Percentiles rank a stretch among this genome's conserved stretches.
phyloP scores from a whole-genome alignment of 1,284 basidiomycete species.

The Cutaneotrichosporon spelunceum region DNA sequence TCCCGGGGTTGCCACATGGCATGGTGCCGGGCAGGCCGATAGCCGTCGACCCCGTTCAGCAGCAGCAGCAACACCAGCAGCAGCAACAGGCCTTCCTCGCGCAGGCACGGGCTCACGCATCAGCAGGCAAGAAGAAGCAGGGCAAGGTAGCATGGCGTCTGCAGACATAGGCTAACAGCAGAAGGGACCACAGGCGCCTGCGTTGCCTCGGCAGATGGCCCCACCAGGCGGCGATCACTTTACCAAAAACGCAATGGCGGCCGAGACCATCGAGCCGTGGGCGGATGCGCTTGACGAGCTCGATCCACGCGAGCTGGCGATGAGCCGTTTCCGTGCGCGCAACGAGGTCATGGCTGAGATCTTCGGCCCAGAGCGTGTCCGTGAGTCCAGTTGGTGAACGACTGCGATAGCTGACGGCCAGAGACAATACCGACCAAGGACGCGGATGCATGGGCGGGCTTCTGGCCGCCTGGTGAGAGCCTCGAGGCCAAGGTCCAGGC shows the following conservation, averaged over 20 bases:
- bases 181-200: background rate
- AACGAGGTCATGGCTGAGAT: slow-evolving; percentile 46
- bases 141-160: slow-evolving; percentile 8
- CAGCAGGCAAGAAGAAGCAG: slow-evolving; percentile 13
- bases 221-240: slow-evolving; percentile 30
- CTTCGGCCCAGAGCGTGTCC: slow-evolving; percentile 44
- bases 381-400: slow-evolving; percentile 29
- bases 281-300: slow-evolving; percentile 46
- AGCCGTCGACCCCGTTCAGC: slow-evolving; percentile 20
- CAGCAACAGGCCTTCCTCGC: slow-evolving; percentile 19
- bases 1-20: slow-evolving; percentile 10
- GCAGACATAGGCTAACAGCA: background rate
- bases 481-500: slow-evolving; percentile 44
- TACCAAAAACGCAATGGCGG: slow-evolving; percentile 31
- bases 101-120: background rate
- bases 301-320: slow-evolving; percentile 45
- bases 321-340: slow-evolving; percentile 42
- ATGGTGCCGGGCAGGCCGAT: slow-evolving; percentile 12
- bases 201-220: background rate
- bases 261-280: slow-evolving; percentile 38
- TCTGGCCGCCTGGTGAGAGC: slow-evolving; percentile 37
- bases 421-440: slow-evolving; percentile 17
- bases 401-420: slow-evolving; percentile 6
- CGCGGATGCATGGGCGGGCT: slow-evolving; percentile 38
- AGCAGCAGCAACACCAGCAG: slow-evolving; percentile 25